A percentile compares a stretch with the other conserved stretches of the same genome.
Evolutionary conservation across 2,329 filamentous ascomycete genomes (phyloP).

Genomic region (Scleromitrula shiraiana): DNA sequence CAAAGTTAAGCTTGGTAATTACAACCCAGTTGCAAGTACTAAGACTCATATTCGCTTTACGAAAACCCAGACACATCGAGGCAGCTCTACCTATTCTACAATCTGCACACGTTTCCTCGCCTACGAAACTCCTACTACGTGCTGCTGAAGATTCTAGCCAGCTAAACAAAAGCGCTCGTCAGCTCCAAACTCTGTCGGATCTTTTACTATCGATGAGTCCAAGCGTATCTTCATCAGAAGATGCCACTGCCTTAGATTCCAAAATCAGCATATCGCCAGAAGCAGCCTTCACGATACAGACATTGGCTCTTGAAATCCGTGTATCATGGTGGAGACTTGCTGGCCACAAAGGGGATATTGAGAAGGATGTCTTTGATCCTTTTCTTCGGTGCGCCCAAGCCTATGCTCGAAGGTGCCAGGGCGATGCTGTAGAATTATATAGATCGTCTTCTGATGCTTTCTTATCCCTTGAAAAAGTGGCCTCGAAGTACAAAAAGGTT

Average conservation of each 20-base stretch:
- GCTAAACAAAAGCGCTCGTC: constrained; percentile 51
- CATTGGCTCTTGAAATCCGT: constrained; percentile 52
- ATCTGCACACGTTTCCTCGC: constrained; percentile 46
- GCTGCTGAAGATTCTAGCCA: constrained; percentile 36
- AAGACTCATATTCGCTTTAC: constrained; percentile 51
- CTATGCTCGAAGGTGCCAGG: constrained; percentile 45
- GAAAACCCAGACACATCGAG: constrained; percentile 52
- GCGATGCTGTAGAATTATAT: constrained; percentile 18
- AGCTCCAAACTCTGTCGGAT: constrained; percentile 60
- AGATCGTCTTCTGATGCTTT: constrained; percentile 17
- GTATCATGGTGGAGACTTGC: constrained; percentile 59
- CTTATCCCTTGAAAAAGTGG: constrained; percentile 15
- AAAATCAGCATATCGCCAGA: constrained; percentile 49
- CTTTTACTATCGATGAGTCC: constrained; percentile 58
- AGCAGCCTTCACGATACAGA: constrained; percentile 54
- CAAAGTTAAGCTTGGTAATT: constrained; percentile 48
- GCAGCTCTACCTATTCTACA: constrained; percentile 47
- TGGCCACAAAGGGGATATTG: constrained; percentile 49
- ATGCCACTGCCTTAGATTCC: constrained; percentile 45
- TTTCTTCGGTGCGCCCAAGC: constrained; percentile 55
- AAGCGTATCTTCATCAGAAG: constrained; percentile 56
- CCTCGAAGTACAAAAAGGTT: constrained; percentile 16
- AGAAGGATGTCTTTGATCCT: constrained; percentile 59
- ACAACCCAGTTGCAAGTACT: constrained; percentile 58
- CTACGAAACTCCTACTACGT: constrained; percentile 46